phyloP scores from a whole-genome alignment of 257 asterid species.

The Solanum raphanifolium region DNA sequence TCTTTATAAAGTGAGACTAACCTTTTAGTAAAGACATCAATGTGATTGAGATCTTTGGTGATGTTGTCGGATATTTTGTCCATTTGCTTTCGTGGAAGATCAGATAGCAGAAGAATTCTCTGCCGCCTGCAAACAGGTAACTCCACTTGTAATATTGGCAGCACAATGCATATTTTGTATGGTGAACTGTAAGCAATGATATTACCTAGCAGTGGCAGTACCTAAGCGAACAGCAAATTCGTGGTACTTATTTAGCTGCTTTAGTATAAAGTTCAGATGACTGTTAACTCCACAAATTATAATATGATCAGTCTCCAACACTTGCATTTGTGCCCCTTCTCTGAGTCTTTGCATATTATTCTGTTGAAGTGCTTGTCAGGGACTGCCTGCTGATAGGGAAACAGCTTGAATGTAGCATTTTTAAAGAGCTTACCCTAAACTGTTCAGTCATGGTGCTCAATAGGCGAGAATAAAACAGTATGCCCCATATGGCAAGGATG shows the following conservation, averaged over 20 bases:
- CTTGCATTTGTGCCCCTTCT: conserved; percentile 97
- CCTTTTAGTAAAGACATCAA: conserved; percentile 90
- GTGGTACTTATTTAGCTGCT: conserved; percentile 90
- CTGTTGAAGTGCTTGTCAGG: conserved; percentile 42
- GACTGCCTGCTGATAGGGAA: conserved; percentile 4
- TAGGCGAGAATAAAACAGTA: conserved; percentile 84
- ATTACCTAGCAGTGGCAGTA: conserved; percentile 86
- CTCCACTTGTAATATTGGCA: conserved; percentile 7
- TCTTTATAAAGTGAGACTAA: background rate
- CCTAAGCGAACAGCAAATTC: conserved; percentile 90
- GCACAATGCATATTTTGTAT: background rate
- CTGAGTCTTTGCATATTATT: conserved; percentile 76
- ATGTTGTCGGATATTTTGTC: conserved; percentile 72
- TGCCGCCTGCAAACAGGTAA: conserved; percentile 55
- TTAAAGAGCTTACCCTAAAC: conserved; percentile 61
- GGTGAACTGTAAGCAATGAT: background rate
- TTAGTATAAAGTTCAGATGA: conserved; percentile 72
- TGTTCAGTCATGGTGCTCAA: conserved; percentile 98
- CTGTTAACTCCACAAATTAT: conserved; percentile 82
- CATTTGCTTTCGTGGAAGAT: conserved; percentile 94
- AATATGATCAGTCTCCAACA: conserved; percentile 82
- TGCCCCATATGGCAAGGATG: conserved; percentile 96
- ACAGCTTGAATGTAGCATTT: conserved; percentile 10
- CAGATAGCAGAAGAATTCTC: conserved; percentile 83
- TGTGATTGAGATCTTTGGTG: conserved; percentile 82